Percentiles rank a stretch among this genome's conserved stretches.
Evolutionary conservation across 371 early-diverging fungal species (phyloP).

Genomic region (Mucor piriformis): DNA sequence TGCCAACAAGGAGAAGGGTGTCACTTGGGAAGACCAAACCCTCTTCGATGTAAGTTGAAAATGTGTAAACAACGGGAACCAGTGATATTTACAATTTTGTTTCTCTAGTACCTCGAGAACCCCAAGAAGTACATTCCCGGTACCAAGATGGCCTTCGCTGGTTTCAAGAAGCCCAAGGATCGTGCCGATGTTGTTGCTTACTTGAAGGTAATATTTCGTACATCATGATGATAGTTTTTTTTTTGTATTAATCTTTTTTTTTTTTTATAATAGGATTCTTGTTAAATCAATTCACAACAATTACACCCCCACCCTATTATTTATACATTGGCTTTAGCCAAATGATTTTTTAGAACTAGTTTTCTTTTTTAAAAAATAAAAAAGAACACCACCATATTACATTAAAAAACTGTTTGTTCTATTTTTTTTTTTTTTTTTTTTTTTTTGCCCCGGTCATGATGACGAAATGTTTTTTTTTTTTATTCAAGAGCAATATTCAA

Average conservation of each 20-base stretch:
- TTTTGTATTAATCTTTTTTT: not conserved
- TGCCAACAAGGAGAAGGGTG: constrained; percentile 90
- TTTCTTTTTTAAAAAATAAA: not conserved
- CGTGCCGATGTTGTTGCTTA: constrained; percentile 90
- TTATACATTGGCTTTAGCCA: not conserved
- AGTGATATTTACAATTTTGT: no score
- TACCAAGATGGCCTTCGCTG: constrained; percentile 98
- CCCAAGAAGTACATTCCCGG: constrained; percentile 98
- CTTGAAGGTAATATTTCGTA: no score
- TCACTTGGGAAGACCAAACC: constrained; percentile 86
- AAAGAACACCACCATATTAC: not conserved
- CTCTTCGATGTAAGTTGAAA: constrained; percentile 61
- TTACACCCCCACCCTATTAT: not conserved
- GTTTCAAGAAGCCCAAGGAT: constrained; percentile 96
- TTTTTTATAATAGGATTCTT: constrained; percentile 7
- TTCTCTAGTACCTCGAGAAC: constrained; percentile 91
- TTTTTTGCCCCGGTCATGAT: not conserved
- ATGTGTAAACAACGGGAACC: no score
- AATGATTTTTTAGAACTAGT: not conserved
- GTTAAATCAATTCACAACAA: constrained; percentile 4
- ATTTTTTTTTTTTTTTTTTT: not conserved
- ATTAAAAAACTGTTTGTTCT: not conserved
- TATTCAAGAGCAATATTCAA: not conserved
- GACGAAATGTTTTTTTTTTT: not conserved
- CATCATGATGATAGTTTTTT: no score